These are phyloP conservation scores for Torulaspora pretoriensis DNA, from an alignment of 1,139 yeast species.

Conservation along the genomic window DNA sequence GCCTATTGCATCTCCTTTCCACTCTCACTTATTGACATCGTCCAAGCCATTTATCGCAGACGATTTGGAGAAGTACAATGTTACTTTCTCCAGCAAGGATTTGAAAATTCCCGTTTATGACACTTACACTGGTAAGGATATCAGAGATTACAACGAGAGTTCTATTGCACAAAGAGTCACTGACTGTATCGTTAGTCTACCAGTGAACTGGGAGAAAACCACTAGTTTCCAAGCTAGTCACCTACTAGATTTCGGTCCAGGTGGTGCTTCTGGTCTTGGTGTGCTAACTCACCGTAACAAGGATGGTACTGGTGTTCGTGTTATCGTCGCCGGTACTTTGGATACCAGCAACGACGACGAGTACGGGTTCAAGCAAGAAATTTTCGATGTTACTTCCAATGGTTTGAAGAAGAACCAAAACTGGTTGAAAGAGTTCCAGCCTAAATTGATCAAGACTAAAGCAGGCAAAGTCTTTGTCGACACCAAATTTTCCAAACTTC, in stretches of 20 bases:
- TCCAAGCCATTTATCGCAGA: conserved; percentile 64
- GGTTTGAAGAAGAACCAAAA: conserved; percentile 78
- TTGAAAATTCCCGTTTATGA: conserved; percentile 86
- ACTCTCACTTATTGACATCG: conserved; percentile 73
- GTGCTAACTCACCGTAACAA: conserved; percentile 93
- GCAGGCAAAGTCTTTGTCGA: conserved; percentile 78
- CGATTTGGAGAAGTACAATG: conserved; percentile 57
- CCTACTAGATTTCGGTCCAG: conserved; percentile 95
- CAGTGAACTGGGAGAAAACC: conserved; percentile 93
- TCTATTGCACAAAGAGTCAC: conserved; percentile 64
- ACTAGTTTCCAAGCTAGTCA: conserved; percentile 80
- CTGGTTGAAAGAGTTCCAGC: conserved; percentile 88
- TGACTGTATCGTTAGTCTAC: conserved; percentile 77
- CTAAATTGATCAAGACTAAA: conserved; percentile 71
- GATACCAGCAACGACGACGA: conserved; percentile 67
- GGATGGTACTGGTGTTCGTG: conserved; percentile 97
- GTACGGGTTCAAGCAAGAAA: conserved; percentile 92
- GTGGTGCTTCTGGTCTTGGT: conserved; percentile 97
- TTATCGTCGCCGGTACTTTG: conserved; percentile 87
- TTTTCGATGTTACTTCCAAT: conserved; percentile 65
- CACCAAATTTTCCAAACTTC: conserved; percentile 86
- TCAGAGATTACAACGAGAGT: conserved; percentile 48
- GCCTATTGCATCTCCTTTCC: conserved; percentile 96
- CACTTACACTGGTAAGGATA: conserved; percentile 79
- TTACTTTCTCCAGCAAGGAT: conserved; percentile 52